Conservation (phyloP, 2,329 filamentous ascomycete genomes). For the Diaporthe caulivora region DNA sequence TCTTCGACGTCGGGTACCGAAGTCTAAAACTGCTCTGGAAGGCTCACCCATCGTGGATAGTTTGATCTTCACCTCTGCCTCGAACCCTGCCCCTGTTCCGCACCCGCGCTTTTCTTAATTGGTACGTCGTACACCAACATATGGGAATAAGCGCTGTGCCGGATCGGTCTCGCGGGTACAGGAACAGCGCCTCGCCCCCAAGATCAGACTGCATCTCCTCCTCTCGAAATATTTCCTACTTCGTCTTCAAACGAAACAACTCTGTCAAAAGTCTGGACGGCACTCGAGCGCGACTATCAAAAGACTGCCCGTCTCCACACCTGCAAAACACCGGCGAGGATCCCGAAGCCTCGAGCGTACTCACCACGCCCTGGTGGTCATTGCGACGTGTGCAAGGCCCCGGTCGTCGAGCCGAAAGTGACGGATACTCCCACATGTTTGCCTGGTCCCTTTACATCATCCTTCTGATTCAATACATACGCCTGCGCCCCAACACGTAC, state of each 20-base stretch:
- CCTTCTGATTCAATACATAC: slow-evolving; percentile 34
- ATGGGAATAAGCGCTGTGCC: slow-evolving; percentile 40
- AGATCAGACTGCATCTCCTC: slow-evolving; percentile 24
- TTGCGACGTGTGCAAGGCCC: slow-evolving; percentile 28
- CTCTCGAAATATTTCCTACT: slow-evolving; percentile 33
- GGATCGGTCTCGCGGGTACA: slow-evolving; percentile 33
- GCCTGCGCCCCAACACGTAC: slow-evolving; percentile 34
- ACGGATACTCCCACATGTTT: slow-evolving; percentile 33
- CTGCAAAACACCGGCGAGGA: slow-evolving; percentile 11
- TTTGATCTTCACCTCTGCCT: slow-evolving; percentile 32
- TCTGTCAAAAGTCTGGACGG: slow-evolving; percentile 18
- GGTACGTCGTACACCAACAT: slow-evolving; percentile 38
- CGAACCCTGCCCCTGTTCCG: slow-evolving; percentile 30
- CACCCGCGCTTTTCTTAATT: slow-evolving; percentile 37
- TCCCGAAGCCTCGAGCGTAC: slow-evolving; percentile 18
- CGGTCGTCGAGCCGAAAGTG: slow-evolving; percentile 26
- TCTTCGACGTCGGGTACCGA: slow-evolving; percentile 2
- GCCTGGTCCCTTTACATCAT: slow-evolving; percentile 35
- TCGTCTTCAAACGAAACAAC: slow-evolving; percentile 29
- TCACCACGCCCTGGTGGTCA: slow-evolving; percentile 23
- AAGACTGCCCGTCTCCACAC: neutral
- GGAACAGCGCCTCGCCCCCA: slow-evolving; percentile 40
- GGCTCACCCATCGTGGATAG: slow-evolving; percentile 8
- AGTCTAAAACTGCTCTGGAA: slow-evolving; percentile 11
- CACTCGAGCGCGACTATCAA: slow-evolving; percentile 23